Conservation (phyloP, 495 filamentous ascomycete species). For the Podospora conica region DNA sequence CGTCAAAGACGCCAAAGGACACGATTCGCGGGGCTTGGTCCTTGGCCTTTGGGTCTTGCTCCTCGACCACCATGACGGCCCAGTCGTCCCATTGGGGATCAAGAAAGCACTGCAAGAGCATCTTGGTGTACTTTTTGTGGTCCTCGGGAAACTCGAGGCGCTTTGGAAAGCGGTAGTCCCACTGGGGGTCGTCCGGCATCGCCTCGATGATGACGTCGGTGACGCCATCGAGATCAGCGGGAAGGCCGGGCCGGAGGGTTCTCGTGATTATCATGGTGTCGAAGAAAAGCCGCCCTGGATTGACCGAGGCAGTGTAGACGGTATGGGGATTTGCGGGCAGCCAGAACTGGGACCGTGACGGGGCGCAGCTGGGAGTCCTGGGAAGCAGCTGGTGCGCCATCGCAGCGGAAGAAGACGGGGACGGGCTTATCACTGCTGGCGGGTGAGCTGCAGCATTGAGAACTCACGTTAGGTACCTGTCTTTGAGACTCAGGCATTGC, state of each 20-base stretch:
- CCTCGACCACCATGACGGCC: conserved; percentile 32
- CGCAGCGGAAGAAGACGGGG: background rate
- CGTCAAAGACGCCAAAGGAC: conserved; percentile 31
- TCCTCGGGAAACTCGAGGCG: conserved; percentile 27
- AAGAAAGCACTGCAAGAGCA: conserved; percentile 32
- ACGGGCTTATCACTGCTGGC: background rate
- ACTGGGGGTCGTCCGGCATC: conserved; percentile 36
- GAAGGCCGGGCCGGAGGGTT: conserved; percentile 22
- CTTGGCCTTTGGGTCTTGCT: conserved; percentile 17
- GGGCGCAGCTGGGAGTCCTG: background rate
- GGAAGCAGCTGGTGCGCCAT: background rate
- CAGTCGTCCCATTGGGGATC: conserved; percentile 30
- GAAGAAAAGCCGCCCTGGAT: background rate
- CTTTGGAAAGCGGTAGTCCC: conserved; percentile 34
- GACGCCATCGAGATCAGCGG: conserved; percentile 30
- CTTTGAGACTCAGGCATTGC: background rate
- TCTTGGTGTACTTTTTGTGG: conserved; percentile 30
- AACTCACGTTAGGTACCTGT: background rate
- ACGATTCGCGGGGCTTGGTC: conserved; percentile 11
- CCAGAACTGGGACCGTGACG: background rate
- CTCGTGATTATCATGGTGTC: conserved; percentile 16
- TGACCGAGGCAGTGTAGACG: background rate
- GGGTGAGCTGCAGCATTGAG: background rate
- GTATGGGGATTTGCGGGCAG: background rate
- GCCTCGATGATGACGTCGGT: conserved; percentile 29